These are phyloP conservation scores for Geotrichum aggregatum DNA, from an alignment of 1,139 yeast genomes.

Conservation along the genomic window DNA sequence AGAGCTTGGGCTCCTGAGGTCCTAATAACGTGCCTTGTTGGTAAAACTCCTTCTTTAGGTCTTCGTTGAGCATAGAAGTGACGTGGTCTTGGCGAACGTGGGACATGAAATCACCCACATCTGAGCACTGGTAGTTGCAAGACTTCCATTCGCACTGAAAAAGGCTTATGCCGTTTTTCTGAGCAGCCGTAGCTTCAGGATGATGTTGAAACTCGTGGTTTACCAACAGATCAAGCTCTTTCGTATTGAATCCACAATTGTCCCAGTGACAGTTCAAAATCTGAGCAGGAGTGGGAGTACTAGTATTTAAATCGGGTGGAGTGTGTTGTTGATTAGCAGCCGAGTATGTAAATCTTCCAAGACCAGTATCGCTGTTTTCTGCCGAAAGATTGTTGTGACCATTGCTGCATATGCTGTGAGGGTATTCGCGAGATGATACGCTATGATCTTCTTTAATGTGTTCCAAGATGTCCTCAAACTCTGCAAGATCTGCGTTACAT, in stretches of 20 bases:
- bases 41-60: neutral
- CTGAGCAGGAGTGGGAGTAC: constrained; percentile 15
- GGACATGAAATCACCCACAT: constrained; percentile 50
- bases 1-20: too few relatives aligned
- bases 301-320: constrained; percentile 4
- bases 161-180: constrained; percentile 22
- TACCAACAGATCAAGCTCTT: constrained; percentile 26
- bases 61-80: constrained; percentile 22
- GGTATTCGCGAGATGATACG: constrained; percentile 27
- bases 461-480: constrained; percentile 36
- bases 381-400: neutral
- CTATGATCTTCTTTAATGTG: constrained; percentile 39
- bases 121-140: constrained; percentile 55
- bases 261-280: constrained; percentile 35
- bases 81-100: constrained; percentile 59
- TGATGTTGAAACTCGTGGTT: constrained; percentile 49
- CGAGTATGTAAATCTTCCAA: too few relatives aligned
- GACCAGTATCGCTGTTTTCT: neutral
- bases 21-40: too few relatives aligned
- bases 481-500: constrained; percentile 35
- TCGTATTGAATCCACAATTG: constrained; percentile 31
- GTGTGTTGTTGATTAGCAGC: neutral
- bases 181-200: constrained; percentile 40
- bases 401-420: constrained; percentile 19
- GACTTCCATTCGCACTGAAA: constrained; percentile 68